Conservation (phyloP, 805 yeast genomes). For the Candida coleopterorum region DNA sequence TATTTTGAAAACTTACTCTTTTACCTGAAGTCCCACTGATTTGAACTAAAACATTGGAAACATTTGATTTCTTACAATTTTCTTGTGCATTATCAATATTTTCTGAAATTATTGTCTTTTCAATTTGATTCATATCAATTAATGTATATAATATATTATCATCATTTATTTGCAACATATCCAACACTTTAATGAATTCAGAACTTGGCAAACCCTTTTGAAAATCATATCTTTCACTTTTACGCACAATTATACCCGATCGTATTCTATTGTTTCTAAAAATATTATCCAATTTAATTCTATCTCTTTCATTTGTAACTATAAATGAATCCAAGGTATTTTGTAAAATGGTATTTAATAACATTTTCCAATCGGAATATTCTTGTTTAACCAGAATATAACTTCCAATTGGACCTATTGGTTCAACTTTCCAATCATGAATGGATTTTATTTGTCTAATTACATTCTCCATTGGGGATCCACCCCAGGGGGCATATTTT, state of each 20-base stretch:
- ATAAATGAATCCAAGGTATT: slow-evolving; percentile 56
- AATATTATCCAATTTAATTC: slow-evolving; percentile 25
- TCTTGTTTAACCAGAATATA: slow-evolving; percentile 52
- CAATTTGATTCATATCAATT: slow-evolving; percentile 60
- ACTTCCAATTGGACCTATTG: slow-evolving; percentile 80
- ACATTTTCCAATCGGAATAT: slow-evolving; percentile 51
- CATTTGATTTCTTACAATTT: slow-evolving; percentile 30
- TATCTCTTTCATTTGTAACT: slow-evolving; percentile 62
- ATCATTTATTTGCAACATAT: slow-evolving; percentile 53
- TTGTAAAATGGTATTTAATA: slow-evolving; percentile 54
- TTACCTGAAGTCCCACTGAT: slow-evolving; percentile 41
- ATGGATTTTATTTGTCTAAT: slow-evolving; percentile 35
- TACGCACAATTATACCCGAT: slow-evolving; percentile 46
- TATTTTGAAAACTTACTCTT: slow-evolving; percentile 31
- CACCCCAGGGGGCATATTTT: slow-evolving; percentile 50
- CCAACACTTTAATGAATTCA: slow-evolving; percentile 47
- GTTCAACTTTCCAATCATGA: slow-evolving; percentile 32
- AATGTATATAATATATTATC: slow-evolving; percentile 54
- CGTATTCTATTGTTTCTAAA: slow-evolving; percentile 24
- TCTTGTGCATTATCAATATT: slow-evolving; percentile 49
- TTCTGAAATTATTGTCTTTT: slow-evolving; percentile 50
- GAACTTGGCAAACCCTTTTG: slow-evolving; percentile 37
- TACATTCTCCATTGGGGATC: slow-evolving; percentile 35
- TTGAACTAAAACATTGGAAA: slow-evolving; percentile 39
- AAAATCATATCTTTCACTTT: slow-evolving; percentile 55